These are phyloP conservation scores for Solanum commersonii DNA, from an alignment of 257 asterid genomes.

Conservation along the genomic window DNA sequence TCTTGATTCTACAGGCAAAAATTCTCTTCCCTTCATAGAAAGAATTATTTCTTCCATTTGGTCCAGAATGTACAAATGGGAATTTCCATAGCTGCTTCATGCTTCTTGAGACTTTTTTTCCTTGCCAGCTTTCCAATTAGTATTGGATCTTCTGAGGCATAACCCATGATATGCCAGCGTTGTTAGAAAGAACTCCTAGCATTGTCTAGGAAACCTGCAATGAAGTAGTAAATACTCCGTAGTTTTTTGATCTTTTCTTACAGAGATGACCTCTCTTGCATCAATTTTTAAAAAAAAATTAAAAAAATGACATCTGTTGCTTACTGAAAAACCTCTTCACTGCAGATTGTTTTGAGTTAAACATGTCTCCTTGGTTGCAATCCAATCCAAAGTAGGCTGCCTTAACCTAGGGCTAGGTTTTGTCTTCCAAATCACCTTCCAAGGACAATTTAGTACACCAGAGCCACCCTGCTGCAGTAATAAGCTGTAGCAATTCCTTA, in stretches of 20 bases:
- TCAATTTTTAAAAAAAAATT: neutral
- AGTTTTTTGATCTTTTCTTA: neutral
- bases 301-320: neutral
- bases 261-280: neutral
- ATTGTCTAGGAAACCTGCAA: neutral
- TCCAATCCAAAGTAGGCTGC: neutral
- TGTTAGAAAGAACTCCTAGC: neutral
- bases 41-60: neutral
- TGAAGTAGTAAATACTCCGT: neutral
- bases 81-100: neutral
- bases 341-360: neutral
- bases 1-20: neutral
- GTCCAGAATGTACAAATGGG: neutral
- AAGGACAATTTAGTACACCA: neutral
- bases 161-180: neutral
- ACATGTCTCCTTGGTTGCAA: neutral
- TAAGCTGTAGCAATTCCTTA: neutral
- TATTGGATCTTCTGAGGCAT: neutral
- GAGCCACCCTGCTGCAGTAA: neutral
- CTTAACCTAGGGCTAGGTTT: neutral
- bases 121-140: neutral
- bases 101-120: neutral
- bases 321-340: neutral
- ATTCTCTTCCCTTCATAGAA: neutral
- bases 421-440: neutral